phyloP scores from a whole-genome alignment of 371 early-diverging fungal genomes.

The Saksenaea vasiformis region DNA sequence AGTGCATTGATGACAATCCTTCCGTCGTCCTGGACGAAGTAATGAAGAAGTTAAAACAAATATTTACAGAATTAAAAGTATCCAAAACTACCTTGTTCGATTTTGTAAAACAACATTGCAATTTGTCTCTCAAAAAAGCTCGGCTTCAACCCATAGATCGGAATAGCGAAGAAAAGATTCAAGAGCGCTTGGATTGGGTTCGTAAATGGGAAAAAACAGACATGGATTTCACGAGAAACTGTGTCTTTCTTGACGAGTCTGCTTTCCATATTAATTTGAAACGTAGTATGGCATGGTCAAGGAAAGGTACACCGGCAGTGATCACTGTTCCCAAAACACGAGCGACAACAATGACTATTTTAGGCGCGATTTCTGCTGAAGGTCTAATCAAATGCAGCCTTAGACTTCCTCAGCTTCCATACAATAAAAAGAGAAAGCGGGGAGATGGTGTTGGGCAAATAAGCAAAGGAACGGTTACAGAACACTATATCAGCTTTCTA shows the following conservation, averaged over 20 bases:
- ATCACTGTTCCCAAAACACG: constrained; percentile 14
- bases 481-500: constrained; percentile 16
- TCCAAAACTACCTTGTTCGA: background rate
- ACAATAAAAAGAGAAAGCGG: constrained; percentile 8
- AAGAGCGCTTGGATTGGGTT: constrained; percentile 4
- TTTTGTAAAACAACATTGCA: constrained; percentile 11
- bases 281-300: constrained; percentile 24
- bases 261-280: constrained; percentile 21
- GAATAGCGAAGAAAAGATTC: no score
- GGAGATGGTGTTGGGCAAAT: constrained; percentile 8
- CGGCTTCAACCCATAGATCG: constrained; percentile 11
- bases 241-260: constrained; percentile 18
- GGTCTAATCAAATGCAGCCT: constrained; percentile 17
- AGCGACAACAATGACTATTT: constrained; percentile 14
- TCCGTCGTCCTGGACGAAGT: constrained; percentile 6
- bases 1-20: constrained; percentile 18
- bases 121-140: background rate
- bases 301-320: constrained; percentile 13
- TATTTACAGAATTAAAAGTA: constrained; percentile 11
- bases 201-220: constrained; percentile 5
- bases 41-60: background rate
- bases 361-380: constrained; percentile 17
- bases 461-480: constrained; percentile 14
- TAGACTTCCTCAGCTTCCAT: constrained; percentile 4
- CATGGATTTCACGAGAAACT: constrained; percentile 23